These are phyloP conservation scores for Liquidambar formosana DNA, from an alignment of 164 flowering plant species.

Conservation along the genomic window DNA sequence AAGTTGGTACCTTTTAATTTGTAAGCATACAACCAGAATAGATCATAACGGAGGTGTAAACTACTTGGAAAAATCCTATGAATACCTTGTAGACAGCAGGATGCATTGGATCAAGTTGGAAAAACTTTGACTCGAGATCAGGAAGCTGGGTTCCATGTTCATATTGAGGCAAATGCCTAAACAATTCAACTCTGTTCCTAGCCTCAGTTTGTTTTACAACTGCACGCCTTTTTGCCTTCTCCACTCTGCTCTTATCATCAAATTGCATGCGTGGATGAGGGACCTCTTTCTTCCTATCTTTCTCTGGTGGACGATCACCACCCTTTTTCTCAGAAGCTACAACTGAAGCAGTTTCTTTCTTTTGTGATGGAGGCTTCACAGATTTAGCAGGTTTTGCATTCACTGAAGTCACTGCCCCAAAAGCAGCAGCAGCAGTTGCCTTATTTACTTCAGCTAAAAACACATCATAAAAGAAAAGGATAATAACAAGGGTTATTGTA, in stretches of 20 bases:
- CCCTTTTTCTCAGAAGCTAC: slow-evolving; percentile 61
- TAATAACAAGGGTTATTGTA: too few species aligned
- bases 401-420: slow-evolving; percentile 37
- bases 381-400: slow-evolving; percentile 51
- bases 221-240: slow-evolving; percentile 86
- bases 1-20: not conserved
- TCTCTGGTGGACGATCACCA: slow-evolving; percentile 67
- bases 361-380: slow-evolving; percentile 45
- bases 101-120: slow-evolving; percentile 81
- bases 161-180: slow-evolving; percentile 71
- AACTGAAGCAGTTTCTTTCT: slow-evolving; percentile 47
- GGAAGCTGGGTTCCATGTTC: slow-evolving; percentile 94
- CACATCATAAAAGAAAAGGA: slow-evolving; percentile 4
- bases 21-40: not conserved
- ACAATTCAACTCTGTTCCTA: slow-evolving; percentile 76
- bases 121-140: slow-evolving; percentile 82
- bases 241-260: slow-evolving; percentile 76
- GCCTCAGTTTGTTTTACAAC: slow-evolving; percentile 87
- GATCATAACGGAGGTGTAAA: not conserved
- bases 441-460: slow-evolving; percentile 49
- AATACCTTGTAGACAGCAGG: slow-evolving; percentile 92
- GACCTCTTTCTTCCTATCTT: slow-evolving; percentile 83
- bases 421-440: slow-evolving; percentile 30
- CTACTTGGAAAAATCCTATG: not conserved
- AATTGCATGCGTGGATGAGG: slow-evolving; percentile 84